These are phyloP conservation scores for Pseudodiploospora longispora DNA, from an alignment of 2,329 filamentous ascomycete species.

Conservation along the genomic window DNA sequence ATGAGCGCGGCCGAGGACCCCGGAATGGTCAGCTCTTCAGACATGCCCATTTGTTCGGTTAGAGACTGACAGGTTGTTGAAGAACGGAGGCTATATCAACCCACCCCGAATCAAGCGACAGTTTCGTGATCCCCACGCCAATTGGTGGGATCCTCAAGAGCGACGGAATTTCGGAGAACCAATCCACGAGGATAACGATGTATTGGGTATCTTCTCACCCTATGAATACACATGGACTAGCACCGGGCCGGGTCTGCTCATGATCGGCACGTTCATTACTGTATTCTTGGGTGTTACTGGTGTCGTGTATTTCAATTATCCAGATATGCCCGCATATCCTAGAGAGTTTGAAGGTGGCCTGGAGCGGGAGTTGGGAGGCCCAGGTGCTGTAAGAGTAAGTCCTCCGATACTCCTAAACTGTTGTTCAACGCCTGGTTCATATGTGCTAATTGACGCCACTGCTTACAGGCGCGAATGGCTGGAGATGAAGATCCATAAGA, in stretches of 20 bases:
- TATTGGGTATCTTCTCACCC: conserved; percentile 80
- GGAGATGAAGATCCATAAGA: conserved; percentile 46
- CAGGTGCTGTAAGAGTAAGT: conserved; percentile 58
- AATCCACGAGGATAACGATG: conserved; percentile 92
- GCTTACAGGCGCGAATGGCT: conserved; percentile 42
- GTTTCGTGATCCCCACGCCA: conserved; percentile 83
- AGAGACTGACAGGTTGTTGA: conserved; percentile 19
- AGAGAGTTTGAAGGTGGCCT: conserved; percentile 66
- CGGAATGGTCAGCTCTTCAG: conserved; percentile 45
- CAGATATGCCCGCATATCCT: conserved; percentile 61
- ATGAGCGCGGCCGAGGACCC: conserved; percentile 57
- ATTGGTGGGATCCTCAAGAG: conserved; percentile 98
- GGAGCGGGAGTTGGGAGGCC: conserved; percentile 66
- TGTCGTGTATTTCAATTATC: conserved; percentile 60
- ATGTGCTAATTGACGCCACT: conserved; percentile 10
- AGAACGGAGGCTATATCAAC: conserved; percentile 83
- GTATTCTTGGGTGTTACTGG: conserved; percentile 58
- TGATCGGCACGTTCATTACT: conserved; percentile 60
- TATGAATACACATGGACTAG: conserved; percentile 81
- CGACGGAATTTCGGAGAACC: conserved; percentile 95
- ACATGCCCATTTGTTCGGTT: not conserved
- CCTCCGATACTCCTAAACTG: not conserved
- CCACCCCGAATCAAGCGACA: conserved; percentile 75
- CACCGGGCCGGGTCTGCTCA: conserved; percentile 59
- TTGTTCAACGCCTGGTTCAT: not conserved